phyloP scores from a whole-genome alignment of 768 basidiomycete genomes.

The Tubosaeta sp. region DNA sequence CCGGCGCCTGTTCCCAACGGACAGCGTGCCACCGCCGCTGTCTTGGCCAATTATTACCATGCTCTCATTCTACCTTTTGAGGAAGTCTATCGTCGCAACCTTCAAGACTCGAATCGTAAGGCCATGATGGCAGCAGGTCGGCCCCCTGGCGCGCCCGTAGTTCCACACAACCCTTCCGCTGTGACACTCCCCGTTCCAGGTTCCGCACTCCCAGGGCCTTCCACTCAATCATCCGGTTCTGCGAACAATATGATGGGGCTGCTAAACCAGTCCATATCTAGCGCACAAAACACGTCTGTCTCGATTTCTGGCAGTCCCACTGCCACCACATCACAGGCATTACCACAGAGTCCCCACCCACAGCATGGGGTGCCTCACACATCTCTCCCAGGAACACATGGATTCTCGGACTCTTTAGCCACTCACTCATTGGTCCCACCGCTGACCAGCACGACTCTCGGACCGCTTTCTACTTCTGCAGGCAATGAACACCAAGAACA shows the following conservation, averaged over 20 bases:
- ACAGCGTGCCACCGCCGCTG: constrained; percentile 43
- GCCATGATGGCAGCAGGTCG: constrained; percentile 43
- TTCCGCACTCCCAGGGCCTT: constrained; percentile 8
- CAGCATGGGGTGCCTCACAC: constrained; percentile 21
- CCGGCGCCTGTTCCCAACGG: constrained; percentile 44
- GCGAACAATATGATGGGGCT: constrained; percentile 22
- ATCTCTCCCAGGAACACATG: constrained; percentile 23
- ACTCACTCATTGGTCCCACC: constrained; percentile 17
- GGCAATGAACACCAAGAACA: constrained; percentile 43
- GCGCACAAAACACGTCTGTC: constrained; percentile 16
- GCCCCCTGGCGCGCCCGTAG: constrained; percentile 12
- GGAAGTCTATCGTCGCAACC: constrained; percentile 59
- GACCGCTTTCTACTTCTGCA: constrained; percentile 7
- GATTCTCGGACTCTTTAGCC: constrained; percentile 23
- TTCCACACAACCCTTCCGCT: constrained; percentile 15
- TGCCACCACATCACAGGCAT: constrained; percentile 20
- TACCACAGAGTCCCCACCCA: constrained; percentile 30
- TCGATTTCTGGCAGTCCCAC: constrained; percentile 25
- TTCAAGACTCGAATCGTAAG: constrained; percentile 57
- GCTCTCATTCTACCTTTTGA: constrained; percentile 68
- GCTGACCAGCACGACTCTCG: constrained; percentile 10
- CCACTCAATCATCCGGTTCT: constrained; percentile 20
- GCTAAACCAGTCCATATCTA: constrained; percentile 22
- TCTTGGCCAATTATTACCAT: constrained; percentile 58
- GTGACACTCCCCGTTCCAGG: constrained; percentile 15